Evolutionary conservation across 2,329 filamentous ascomycete genomes (phyloP).

Genomic region (Ceratocystis ficicola): DNA sequence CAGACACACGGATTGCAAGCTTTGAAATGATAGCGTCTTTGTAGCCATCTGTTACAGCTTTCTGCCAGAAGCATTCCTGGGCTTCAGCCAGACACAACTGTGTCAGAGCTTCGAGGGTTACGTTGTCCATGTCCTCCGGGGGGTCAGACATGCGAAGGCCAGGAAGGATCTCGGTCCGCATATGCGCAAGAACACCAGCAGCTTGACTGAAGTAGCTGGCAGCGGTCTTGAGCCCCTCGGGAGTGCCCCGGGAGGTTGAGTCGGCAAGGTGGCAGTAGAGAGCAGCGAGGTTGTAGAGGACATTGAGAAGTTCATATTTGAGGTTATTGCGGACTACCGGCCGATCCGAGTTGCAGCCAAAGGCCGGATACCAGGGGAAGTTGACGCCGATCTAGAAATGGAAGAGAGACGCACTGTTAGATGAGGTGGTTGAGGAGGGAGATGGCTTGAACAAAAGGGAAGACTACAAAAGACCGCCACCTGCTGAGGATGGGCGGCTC

Average conservation of each 20-base stretch:
- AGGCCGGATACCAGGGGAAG: slow-evolving; percentile 88
- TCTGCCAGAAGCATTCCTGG: slow-evolving; percentile 97
- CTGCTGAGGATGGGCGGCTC: not conserved
- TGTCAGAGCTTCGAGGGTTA: slow-evolving; percentile 71
- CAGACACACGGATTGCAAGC: slow-evolving; percentile 76
- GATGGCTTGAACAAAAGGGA: not conserved
- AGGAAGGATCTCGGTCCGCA: slow-evolving; percentile 64
- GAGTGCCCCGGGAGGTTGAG: slow-evolving; percentile 60
- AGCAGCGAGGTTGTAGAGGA: slow-evolving; percentile 85
- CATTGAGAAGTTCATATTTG: slow-evolving; percentile 77
- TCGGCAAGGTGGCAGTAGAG: slow-evolving; percentile 88
- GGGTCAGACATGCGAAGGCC: slow-evolving; percentile 70
- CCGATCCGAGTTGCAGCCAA: slow-evolving; percentile 76
- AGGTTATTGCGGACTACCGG: slow-evolving; percentile 55
- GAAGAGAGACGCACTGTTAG: not conserved
- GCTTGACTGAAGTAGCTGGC: slow-evolving; percentile 83
- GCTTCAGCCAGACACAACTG: slow-evolving; percentile 81
- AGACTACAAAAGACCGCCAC: not conserved
- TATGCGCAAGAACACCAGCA: slow-evolving; percentile 69
- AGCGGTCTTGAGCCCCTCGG: slow-evolving; percentile 74
- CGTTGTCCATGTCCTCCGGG: slow-evolving; percentile 88
- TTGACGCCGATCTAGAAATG: slow-evolving; percentile 69
- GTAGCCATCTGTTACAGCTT: slow-evolving; percentile 84
- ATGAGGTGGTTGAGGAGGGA: not conserved
- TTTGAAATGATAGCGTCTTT: slow-evolving; percentile 89